Conservation (phyloP, 805 yeast species). For the Wickerhamiella hasegawae region DNA sequence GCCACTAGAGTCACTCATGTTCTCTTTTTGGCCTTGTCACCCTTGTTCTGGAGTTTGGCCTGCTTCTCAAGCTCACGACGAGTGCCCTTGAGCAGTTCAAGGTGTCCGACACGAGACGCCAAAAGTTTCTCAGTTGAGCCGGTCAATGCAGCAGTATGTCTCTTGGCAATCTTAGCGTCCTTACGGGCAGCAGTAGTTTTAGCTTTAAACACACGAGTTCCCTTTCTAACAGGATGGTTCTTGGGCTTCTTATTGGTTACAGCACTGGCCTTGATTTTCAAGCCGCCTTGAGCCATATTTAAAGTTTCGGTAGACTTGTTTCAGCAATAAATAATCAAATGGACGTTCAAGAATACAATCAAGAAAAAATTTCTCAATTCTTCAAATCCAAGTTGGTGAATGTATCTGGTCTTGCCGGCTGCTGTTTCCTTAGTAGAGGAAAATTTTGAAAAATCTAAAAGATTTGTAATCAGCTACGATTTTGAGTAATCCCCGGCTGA, state of each 20-base stretch:
- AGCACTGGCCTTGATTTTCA: conserved; percentile 18
- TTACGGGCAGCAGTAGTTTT: conserved; percentile 53
- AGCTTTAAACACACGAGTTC: conserved; percentile 31
- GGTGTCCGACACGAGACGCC: conserved; percentile 83
- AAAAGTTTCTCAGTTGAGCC: conserved; percentile 69
- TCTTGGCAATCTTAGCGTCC: conserved; percentile 34
- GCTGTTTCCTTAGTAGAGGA: too few species aligned
- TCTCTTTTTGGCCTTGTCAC: neutral
- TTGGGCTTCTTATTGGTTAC: too few species aligned
- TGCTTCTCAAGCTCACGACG: conserved; percentile 65
- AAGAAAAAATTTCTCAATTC: too few species aligned
- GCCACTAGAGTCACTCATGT: too few species aligned
- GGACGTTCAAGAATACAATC: too few species aligned
- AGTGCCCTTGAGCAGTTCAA: conserved; percentile 80
- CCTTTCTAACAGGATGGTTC: conserved; percentile 35
- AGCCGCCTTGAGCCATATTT: conserved; percentile 27
- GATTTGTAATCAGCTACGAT: too few species aligned
- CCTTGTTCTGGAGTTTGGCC: conserved; percentile 19
- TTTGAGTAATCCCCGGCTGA: too few species aligned
- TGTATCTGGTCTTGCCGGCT: too few species aligned
- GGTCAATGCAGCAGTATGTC: conserved; percentile 36
- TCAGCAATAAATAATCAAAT: too few species aligned
- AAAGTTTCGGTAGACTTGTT: too few species aligned
- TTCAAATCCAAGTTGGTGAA: too few species aligned
- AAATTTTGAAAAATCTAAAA: too few species aligned